phyloP scores from a whole-genome alignment of 2,329 filamentous ascomycete species.

The Aspergillus hiratsukae region DNA sequence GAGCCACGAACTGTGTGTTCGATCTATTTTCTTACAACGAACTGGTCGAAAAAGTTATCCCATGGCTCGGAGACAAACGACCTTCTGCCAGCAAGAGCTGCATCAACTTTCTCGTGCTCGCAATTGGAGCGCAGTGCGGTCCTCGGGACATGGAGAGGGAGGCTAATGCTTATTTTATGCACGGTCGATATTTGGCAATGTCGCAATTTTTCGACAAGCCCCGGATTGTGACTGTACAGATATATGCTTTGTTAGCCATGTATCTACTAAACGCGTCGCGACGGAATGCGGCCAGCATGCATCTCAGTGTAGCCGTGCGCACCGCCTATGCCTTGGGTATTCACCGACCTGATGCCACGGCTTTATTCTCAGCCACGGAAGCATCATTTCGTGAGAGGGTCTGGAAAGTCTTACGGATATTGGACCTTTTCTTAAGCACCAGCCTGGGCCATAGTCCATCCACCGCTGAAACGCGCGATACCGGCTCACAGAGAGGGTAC shows the following conservation, averaged over 20 bases:
- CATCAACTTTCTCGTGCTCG: background rate
- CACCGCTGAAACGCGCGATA: conserved; percentile 14
- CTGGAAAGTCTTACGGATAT: conserved; percentile 13
- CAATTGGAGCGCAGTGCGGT: conserved; percentile 3
- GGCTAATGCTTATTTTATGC: background rate
- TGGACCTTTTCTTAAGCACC: conserved; percentile 15
- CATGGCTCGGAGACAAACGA: no score
- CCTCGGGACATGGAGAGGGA: background rate
- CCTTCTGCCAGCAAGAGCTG: no score
- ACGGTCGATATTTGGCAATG: background rate
- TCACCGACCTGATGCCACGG: background rate
- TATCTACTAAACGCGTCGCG: conserved; percentile 8
- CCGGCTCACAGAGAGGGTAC: conserved; percentile 14
- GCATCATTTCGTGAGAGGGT: conserved; percentile 20
- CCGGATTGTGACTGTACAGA: background rate
- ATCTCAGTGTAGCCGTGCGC: conserved; percentile 1
- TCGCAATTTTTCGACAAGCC: background rate
- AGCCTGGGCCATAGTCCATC: conserved; percentile 11
- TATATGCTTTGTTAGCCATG: conserved; percentile 5
- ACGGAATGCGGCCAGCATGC: conserved; percentile 7
- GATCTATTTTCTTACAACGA: no score
- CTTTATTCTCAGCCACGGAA: background rate
- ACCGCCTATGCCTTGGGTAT: conserved; percentile 14
- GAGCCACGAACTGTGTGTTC: no score
- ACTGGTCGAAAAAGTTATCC: no score